Conservation (phyloP, 1,284 basidiomycete genomes). For the Ceratobasidium sp. region DNA sequence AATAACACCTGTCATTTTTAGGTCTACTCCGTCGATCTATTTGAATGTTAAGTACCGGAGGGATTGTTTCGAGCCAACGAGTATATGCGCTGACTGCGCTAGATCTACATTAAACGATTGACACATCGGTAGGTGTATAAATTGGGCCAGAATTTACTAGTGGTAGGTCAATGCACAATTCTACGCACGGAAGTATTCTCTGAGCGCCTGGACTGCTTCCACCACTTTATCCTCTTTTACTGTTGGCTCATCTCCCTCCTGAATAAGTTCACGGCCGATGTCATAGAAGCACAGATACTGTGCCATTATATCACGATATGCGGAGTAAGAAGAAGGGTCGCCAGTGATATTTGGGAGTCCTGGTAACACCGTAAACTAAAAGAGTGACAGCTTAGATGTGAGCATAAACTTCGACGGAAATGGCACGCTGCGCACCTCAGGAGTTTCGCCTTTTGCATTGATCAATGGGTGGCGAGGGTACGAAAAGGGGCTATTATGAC, state of each 20-base stretch:
- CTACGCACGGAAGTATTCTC: too few relatives aligned
- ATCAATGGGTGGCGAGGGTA: neutral
- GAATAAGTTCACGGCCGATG: conserved; percentile 6
- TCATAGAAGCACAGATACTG: conserved; percentile 17
- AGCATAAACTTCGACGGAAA: neutral
- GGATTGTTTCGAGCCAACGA: too few relatives aligned
- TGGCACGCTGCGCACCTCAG: neutral
- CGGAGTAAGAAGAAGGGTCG: neutral
- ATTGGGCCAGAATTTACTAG: too few relatives aligned
- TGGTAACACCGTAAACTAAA: neutral
- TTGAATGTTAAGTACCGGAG: too few relatives aligned
- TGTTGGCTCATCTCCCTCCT: conserved; percentile 1
- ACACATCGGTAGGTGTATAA: too few relatives aligned
- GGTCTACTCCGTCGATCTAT: too few relatives aligned
- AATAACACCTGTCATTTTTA: too few relatives aligned
- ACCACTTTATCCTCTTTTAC: neutral
- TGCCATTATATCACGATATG: neutral
- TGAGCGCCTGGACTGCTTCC: neutral
- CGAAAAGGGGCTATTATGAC: neutral
- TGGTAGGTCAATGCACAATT: too few relatives aligned
- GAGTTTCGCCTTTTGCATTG: conserved; percentile 26
- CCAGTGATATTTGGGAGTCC: neutral
- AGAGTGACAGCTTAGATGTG: neutral
- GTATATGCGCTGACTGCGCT: too few relatives aligned
- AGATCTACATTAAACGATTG: too few relatives aligned